phyloP scores from a whole-genome alignment of 306 rosid species.

The Herpetospermum pedunculosum region DNA sequence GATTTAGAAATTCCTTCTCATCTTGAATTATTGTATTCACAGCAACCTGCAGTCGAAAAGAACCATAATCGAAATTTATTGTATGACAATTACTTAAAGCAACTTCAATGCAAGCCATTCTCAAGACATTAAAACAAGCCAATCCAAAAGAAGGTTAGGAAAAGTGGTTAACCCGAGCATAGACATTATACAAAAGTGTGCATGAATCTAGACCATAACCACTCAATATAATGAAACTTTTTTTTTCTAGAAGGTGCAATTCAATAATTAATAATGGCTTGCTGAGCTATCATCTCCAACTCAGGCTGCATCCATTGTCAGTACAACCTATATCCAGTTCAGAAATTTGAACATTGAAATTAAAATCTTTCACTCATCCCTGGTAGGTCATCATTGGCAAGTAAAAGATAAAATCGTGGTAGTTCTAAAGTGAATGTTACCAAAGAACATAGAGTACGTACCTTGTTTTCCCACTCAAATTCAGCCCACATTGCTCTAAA shows the following conservation, averaged over 20 bases:
- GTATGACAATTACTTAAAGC: neutral
- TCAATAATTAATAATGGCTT: neutral
- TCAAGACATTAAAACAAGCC: neutral
- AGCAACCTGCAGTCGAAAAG: conserved; percentile 46
- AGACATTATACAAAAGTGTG: neutral
- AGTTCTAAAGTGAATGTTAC: conserved; percentile 10
- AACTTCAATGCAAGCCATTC: neutral
- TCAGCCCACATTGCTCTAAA: conserved; percentile 99
- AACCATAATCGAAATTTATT: neutral
- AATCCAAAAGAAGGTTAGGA: neutral
- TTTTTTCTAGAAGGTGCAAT: neutral
- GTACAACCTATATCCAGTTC: neutral
- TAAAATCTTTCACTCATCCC: neutral
- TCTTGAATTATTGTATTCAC: conserved; percentile 73
- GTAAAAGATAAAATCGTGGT: neutral
- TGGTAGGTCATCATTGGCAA: neutral
- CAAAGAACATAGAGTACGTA: conserved; percentile 16
- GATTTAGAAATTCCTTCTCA: conserved; percentile 73
- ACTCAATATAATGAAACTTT: neutral
- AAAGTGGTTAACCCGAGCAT: neutral
- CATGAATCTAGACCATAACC: neutral
- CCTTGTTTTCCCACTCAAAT: conserved; percentile 99
- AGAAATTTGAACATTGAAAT: neutral
- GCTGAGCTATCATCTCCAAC: neutral
- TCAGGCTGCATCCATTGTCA: neutral